These are phyloP conservation scores for Agrocybe praecox DNA, from an alignment of 768 basidiomycete genomes.

Conservation along the genomic window DNA sequence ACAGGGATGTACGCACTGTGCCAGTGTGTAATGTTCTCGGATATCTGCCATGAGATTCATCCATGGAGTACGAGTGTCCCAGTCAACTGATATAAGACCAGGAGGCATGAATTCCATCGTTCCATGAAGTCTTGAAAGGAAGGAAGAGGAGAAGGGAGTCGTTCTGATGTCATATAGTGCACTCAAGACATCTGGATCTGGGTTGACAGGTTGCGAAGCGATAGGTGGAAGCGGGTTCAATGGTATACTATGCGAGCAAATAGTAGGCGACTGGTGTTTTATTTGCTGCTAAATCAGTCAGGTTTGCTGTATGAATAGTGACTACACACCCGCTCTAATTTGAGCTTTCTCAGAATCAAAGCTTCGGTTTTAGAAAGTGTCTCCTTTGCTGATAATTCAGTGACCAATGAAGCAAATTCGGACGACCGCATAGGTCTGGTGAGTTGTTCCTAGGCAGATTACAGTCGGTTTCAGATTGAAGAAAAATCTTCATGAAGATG, in stretches of 20 bases:
- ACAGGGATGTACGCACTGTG: constrained; percentile 50
- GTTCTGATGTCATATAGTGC: constrained; percentile 57
- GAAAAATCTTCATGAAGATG: not conserved
- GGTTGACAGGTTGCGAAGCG: constrained; percentile 24
- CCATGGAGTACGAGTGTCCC: constrained; percentile 75
- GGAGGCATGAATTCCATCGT: constrained; percentile 29
- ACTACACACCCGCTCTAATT: constrained; percentile 24
- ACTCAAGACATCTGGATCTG: constrained; percentile 46
- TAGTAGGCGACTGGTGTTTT: constrained; percentile 26
- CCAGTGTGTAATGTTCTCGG: constrained; percentile 59
- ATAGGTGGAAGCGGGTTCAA: constrained; percentile 39
- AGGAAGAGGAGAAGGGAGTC: constrained; percentile 68
- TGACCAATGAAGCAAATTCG: constrained; percentile 29
- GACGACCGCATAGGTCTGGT: constrained; percentile 13
- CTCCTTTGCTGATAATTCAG: constrained; percentile 16
- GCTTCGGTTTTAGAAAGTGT: constrained; percentile 29
- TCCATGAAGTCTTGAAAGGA: constrained; percentile 65
- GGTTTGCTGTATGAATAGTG: constrained; percentile 2
- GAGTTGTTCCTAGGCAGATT: constrained; percentile 2
- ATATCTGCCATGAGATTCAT: constrained; percentile 76
- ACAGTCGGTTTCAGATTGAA: not conserved
- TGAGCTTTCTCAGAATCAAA: constrained; percentile 31
- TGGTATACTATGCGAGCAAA: constrained; percentile 19
- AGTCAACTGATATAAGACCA: constrained; percentile 62
- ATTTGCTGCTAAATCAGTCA: constrained; percentile 22